Base-by-base conservation (phyloP, 306 rosid species). In the Trifolium subterraneum region DNA sequence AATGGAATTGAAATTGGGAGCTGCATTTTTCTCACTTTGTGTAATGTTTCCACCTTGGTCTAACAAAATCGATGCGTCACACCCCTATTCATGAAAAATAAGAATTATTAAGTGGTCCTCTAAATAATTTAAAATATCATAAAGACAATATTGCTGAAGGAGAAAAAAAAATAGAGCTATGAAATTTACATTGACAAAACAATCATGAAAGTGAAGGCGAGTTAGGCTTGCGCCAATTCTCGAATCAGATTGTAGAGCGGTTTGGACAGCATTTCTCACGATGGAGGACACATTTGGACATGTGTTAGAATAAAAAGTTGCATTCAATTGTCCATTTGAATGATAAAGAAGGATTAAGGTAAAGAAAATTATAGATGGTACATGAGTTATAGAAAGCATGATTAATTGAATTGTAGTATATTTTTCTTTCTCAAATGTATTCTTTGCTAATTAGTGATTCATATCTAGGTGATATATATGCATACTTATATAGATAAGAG, bases 201-300 rank as follows among this genome's bases (percentile, higher is more conserved):
- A 87, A 62, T 90, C 89, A 6, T 87, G 96, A 44, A 90, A 90
- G 64, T 87, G 96, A 15, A 90, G 89, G 2, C 90, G 90, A 75
- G 35, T 23, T 63, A 90, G 80, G 86, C 92, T 90, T 10, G 92
- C 96, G 8, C 77, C 86, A 31, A 87, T 84, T 10, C 92, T 72
- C 7, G 88, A 25, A 71, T 90, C 90, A 18, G 92, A 87, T 50
- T 81, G 84, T 36, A 86, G 75, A 74, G 92, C 92, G 3, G 73
- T 78, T 72, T 77, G 86, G 59, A 90, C 78, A 2, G 19, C 86
- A n/a, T 14, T 79, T 2, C 84, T 47, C 4, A 90, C 92, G 0
- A 86, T 87, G 66, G 79, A 44, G 13, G 92, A 82, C 36, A 78
- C 96, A 45, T 90, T 90, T 2, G 92, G 80, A 71, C 92, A 90